phyloP scores from a whole-genome alignment of 148 eudicot species.

The Limonium bicolor region DNA sequence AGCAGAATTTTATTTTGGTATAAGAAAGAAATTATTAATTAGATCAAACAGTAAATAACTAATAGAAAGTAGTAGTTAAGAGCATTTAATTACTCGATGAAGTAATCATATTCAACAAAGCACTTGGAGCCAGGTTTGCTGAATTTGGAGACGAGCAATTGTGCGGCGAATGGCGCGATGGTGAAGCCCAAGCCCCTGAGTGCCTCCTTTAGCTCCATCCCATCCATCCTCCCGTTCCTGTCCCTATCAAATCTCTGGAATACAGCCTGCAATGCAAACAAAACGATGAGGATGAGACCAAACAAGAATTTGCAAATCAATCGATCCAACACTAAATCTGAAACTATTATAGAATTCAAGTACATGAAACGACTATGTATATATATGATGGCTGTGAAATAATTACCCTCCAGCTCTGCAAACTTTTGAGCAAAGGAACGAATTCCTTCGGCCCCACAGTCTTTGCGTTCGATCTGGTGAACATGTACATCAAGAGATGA shows the following conservation, averaged over 20 bases:
- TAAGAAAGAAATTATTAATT: neutral
- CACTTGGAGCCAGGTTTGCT: constrained; percentile 39
- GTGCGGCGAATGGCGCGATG: constrained; percentile 43
- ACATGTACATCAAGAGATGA: constrained; percentile 14
- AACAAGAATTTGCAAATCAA: neutral
- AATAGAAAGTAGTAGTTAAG: neutral
- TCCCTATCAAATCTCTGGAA: constrained; percentile 84
- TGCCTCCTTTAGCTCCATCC: constrained; percentile 46
- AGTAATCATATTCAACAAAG: constrained; percentile 70
- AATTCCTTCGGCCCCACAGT: constrained; percentile 12
- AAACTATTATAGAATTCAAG: neutral
- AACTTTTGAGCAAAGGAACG: constrained; percentile 43
- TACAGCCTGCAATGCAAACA: constrained; percentile 7
- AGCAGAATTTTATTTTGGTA: too few species aligned
- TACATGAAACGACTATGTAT: neutral
- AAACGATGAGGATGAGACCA: neutral
- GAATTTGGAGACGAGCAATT: constrained; percentile 58
- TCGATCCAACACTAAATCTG: neutral
- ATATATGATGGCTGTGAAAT: neutral
- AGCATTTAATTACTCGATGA: constrained; percentile 50
- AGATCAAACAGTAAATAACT: neutral
- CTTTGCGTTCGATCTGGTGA: constrained; percentile 11
- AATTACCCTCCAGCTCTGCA: constrained; percentile 78
- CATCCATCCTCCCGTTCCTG: constrained; percentile 65
- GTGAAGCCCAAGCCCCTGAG: constrained; percentile 44